These are phyloP conservation scores for Curvularia sp. DNA, from an alignment of 2,329 filamentous ascomycete species.

Conservation along the genomic window DNA sequence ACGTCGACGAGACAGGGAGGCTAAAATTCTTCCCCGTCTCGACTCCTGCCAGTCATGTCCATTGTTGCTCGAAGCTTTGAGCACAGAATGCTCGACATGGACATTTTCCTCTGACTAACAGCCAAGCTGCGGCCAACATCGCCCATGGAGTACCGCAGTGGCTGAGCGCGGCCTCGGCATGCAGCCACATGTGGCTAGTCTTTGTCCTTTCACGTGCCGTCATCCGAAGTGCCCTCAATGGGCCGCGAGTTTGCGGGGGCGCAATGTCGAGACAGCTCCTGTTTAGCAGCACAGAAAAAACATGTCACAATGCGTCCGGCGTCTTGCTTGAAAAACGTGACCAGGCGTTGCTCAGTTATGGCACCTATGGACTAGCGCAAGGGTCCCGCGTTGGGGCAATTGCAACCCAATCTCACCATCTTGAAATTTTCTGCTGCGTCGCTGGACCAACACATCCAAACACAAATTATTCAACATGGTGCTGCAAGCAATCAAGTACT, in stretches of 20 bases:
- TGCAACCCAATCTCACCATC: conserved; percentile 32
- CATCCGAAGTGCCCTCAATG: conserved; percentile 7
- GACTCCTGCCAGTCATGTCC: background rate
- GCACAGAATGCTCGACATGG: background rate
- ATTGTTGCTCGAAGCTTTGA: background rate
- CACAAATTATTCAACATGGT: conserved; percentile 51
- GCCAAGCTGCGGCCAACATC: conserved; percentile 3
- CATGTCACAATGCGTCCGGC: background rate
- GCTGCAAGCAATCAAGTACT: conserved; percentile 80
- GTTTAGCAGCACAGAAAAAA: background rate
- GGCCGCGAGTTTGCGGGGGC: background rate
- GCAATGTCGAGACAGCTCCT: background rate
- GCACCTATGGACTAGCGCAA: conserved; percentile 23
- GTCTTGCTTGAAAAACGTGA: background rate
- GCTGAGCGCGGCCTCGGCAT: conserved; percentile 12
- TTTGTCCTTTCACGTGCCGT: conserved; percentile 8
- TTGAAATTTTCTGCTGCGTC: conserved; percentile 27
- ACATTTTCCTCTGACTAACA: background rate
- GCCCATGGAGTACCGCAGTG: conserved; percentile 10
- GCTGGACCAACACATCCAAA: conserved; percentile 15
- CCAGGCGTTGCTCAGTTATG: background rate
- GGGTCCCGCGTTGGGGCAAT: conserved; percentile 20
- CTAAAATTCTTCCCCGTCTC: background rate
- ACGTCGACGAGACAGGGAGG: background rate
- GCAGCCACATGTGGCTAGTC: conserved; percentile 17